Percentiles rank a stretch among this genome's conserved stretches.
Evolutionary conservation across 805 yeast species (phyloP).

Genomic region (Kazachstania africana): DNA sequence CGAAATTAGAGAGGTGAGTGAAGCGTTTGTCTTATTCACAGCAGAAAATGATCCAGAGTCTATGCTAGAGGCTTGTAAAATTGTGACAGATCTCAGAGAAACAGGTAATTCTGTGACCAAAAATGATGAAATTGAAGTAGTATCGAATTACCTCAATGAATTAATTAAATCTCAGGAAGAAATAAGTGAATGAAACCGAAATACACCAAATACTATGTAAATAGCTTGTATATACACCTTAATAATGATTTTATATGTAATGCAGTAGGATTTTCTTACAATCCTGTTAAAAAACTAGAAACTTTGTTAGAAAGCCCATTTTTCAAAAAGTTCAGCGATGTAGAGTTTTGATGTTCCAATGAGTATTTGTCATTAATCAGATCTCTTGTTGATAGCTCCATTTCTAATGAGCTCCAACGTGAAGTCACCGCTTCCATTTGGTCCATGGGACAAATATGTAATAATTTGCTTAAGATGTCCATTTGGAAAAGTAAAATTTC

Average conservation of each 20-base stretch:
- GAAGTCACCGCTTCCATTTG: slow-evolving; percentile 44
- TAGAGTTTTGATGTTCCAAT: background rate
- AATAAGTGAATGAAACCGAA: background rate
- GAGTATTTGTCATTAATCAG: slow-evolving; percentile 15
- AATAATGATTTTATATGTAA: too few species aligned
- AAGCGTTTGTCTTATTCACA: slow-evolving; percentile 37
- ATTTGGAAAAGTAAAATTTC: slow-evolving; percentile 38
- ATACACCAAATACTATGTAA: too few species aligned
- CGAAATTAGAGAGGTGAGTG: slow-evolving; percentile 24
- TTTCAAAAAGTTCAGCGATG: too few species aligned
- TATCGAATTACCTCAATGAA: slow-evolving; percentile 22
- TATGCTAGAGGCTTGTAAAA: slow-evolving; percentile 29
- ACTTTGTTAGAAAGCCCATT: too few species aligned
- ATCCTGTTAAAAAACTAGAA: too few species aligned
- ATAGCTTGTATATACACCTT: too few species aligned
- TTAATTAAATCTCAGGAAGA: slow-evolving; percentile 12
- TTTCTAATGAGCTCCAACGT: slow-evolving; percentile 49
- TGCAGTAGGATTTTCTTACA: too few species aligned
- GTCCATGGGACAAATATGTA: slow-evolving; percentile 41
- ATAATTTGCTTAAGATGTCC: slow-evolving; percentile 39
- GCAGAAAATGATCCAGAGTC: slow-evolving; percentile 33
- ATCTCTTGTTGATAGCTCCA: slow-evolving; percentile 27
- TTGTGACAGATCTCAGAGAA: slow-evolving; percentile 38
- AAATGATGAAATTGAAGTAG: slow-evolving; percentile 27
- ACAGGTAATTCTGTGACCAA: slow-evolving; percentile 23